Conservation (phyloP, 106 monocot genomes). For the Iris macrosiphon region DNA sequence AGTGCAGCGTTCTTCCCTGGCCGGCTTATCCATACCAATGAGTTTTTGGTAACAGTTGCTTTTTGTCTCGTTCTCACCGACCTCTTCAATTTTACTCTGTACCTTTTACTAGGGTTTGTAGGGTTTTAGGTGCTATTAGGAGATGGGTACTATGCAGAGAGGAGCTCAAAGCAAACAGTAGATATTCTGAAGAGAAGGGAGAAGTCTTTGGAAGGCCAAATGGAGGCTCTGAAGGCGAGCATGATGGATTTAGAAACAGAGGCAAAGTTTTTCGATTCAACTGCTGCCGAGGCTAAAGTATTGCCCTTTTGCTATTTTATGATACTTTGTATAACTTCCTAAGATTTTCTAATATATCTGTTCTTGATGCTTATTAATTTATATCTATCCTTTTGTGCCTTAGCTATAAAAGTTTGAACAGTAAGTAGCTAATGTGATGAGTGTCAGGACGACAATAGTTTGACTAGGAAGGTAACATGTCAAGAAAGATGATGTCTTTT, state of each 20-base stretch:
- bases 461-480: too few relatives aligned
- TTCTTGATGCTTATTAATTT: too few relatives aligned
- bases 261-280: constrained; percentile 61
- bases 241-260: constrained; percentile 63
- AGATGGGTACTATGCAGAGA: constrained; percentile 75
- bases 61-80: not conserved
- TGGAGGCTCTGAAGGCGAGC: constrained; percentile 43
- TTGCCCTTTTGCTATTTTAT: too few relatives aligned
- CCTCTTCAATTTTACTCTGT: too few relatives aligned
- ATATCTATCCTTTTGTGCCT: too few relatives aligned
- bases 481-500: too few relatives aligned
- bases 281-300: constrained; percentile 70
- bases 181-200: constrained; percentile 75
- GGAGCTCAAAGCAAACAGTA: constrained; percentile 71
- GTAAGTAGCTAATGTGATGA: too few relatives aligned
- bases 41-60: constrained; percentile 64
- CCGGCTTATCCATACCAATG: constrained; percentile 80
- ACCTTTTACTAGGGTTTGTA: too few relatives aligned
- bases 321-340: too few relatives aligned
- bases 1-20: constrained; percentile 89
- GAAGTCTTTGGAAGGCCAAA: constrained; percentile 45
- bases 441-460: too few relatives aligned
- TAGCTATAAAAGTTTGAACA: too few relatives aligned
- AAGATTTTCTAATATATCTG: too few relatives aligned
- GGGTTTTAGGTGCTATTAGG: constrained; percentile 85